phyloP scores from a whole-genome alignment of 148 eudicot species.

The Polygonum aviculare region DNA sequence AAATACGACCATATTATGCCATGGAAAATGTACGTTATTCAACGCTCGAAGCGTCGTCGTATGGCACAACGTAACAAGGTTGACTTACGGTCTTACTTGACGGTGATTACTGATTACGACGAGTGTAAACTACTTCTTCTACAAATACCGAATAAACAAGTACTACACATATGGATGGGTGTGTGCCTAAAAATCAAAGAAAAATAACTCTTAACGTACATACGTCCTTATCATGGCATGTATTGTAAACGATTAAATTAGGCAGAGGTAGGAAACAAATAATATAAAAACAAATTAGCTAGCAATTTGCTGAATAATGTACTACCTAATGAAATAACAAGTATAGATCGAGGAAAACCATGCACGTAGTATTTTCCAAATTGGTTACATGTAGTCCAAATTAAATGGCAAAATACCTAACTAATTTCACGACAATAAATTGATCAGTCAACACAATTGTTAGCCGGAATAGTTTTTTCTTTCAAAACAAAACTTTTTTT shows the following conservation, averaged over 20 bases:
- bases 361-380: not conserved
- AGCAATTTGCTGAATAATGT: not conserved
- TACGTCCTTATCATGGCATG: not conserved
- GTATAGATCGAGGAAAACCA: not conserved
- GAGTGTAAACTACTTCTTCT: not conserved
- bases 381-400: not conserved
- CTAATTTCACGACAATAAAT: not conserved
- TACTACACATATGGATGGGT: not conserved
- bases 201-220: not conserved
- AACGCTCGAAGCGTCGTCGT: not conserved
- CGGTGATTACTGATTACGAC: conserved; percentile 1
- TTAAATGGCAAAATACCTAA: not conserved
- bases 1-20: no score
- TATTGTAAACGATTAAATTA: not conserved
- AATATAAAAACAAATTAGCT: not conserved
- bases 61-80: not conserved
- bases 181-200: not conserved
- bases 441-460: not conserved
- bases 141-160: no score
- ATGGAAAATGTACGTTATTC: not conserved
- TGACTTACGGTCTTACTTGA: not conserved
- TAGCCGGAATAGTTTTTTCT: not conserved
- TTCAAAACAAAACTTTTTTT: not conserved
- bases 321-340: not conserved
- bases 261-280: not conserved